phyloP scores from a whole-genome alignment of 495 filamentous ascomycete genomes.

The Tuber borchii region DNA sequence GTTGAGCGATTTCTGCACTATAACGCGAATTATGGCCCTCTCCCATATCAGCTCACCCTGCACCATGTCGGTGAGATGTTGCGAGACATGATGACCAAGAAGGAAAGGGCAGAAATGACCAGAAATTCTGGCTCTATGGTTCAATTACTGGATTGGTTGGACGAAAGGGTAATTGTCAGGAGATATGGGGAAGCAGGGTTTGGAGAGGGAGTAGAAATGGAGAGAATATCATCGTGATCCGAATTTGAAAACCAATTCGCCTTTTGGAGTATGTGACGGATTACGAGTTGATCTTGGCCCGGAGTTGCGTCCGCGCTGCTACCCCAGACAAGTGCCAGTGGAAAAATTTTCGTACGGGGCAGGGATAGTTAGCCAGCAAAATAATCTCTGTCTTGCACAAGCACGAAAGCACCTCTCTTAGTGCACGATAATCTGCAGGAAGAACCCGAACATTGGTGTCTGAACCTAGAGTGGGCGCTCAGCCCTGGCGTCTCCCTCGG shows the following conservation, averaged over 20 bases:
- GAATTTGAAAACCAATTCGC: not conserved
- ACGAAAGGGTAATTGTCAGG: constrained; percentile 44
- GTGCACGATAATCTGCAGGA: too few species aligned
- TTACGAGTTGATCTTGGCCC: not conserved
- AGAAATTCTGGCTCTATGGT: constrained; percentile 49
- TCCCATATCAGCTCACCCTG: constrained; percentile 55
- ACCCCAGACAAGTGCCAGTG: not conserved
- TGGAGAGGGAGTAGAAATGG: constrained; percentile 32
- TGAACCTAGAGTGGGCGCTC: too few species aligned
- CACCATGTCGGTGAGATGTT: constrained; percentile 63
- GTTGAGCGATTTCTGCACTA: constrained; percentile 54
- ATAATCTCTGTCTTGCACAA: too few species aligned
- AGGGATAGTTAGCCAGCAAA: too few species aligned
- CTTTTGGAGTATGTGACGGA: not conserved
- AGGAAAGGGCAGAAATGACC: constrained; percentile 50
- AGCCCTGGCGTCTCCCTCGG: not conserved
- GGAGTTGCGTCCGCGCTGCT: not conserved
- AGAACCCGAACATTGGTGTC: too few species aligned
- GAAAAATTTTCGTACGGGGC: too few species aligned
- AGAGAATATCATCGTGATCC: constrained; percentile 12
- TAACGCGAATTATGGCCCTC: constrained; percentile 48
- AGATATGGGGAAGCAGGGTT: constrained; percentile 39
- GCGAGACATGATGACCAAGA: constrained; percentile 48
- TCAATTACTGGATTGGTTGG: constrained; percentile 57
- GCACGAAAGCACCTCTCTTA: too few species aligned